Evolutionary conservation across 2,329 filamentous ascomycete genomes (phyloP).

Genomic region (Neoascochyta sp.): DNA sequence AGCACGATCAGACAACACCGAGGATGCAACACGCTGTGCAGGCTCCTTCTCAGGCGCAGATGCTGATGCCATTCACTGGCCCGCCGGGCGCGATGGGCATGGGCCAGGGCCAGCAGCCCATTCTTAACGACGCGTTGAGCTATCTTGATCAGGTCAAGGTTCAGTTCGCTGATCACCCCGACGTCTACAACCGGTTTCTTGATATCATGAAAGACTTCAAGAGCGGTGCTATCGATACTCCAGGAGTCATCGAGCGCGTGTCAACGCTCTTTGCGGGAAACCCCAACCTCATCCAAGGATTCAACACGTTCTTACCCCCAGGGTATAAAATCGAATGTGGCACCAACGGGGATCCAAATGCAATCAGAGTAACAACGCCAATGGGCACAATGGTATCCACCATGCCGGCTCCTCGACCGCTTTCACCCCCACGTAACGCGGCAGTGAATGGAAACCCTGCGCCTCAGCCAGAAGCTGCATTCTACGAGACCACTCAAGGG

Average conservation of each 20-base stretch:
- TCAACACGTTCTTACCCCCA: constrained; percentile 94
- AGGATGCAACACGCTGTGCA: constrained; percentile 60
- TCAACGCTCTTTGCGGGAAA: constrained; percentile 95
- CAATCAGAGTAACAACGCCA: constrained; percentile 92
- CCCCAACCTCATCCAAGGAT: constrained; percentile 91
- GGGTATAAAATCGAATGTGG: constrained; percentile 97
- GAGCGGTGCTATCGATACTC: constrained; percentile 96
- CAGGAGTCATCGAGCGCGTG: constrained; percentile 93
- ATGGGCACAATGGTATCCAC: constrained; percentile 96
- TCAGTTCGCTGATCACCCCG: constrained; percentile 92
- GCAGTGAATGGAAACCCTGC: constrained; percentile 53
- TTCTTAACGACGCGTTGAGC: constrained; percentile 81
- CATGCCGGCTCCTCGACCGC: constrained; percentile 58
- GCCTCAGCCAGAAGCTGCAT: constrained; percentile 41
- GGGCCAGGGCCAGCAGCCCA: constrained; percentile 78
- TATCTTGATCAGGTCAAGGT: constrained; percentile 99
- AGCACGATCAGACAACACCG: constrained; percentile 52
- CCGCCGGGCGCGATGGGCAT: constrained; percentile 54
- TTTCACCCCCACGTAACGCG: constrained; percentile 47
- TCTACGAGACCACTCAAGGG: constrained; percentile 34
- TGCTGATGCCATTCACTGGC: constrained; percentile 49
- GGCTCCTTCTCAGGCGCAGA: constrained; percentile 51
- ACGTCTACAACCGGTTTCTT: constrained; percentile 94
- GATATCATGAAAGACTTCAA: constrained; percentile 99
- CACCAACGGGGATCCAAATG: constrained; percentile 87